phyloP scores from a whole-genome alignment of 805 yeast genomes.

The Candida xiaguanensis region DNA sequence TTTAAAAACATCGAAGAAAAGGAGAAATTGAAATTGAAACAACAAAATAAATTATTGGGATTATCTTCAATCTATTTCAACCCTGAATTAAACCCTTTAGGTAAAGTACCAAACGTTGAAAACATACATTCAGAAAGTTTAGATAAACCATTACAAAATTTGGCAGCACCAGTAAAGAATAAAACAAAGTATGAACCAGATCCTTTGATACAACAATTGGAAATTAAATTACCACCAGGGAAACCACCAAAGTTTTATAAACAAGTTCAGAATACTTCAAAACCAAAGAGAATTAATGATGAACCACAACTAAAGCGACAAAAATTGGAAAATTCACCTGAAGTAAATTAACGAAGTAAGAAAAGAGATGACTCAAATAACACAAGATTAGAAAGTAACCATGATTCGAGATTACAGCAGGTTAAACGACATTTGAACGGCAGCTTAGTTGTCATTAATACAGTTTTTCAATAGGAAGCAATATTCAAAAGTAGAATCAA shows the following conservation, averaged over 20 bases:
- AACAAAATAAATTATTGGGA: constrained; percentile 36
- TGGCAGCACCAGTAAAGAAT: constrained; percentile 28
- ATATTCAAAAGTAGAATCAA: too few species aligned
- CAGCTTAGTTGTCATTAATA: too few species aligned
- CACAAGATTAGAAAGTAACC: too few species aligned
- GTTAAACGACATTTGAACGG: too few species aligned
- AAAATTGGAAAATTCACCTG: neutral
- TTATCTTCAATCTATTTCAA: constrained; percentile 55
- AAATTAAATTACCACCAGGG: constrained; percentile 36
- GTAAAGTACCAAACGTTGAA: constrained; percentile 43
- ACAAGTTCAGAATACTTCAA: constrained; percentile 29
- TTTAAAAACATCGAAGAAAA: constrained; percentile 18
- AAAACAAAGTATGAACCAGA: constrained; percentile 22
- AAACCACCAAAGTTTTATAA: constrained; percentile 48
- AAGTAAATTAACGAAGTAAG: neutral
- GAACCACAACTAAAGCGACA: neutral
- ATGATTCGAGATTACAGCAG: too few species aligned
- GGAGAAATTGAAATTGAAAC: constrained; percentile 14
- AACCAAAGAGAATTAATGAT: constrained; percentile 3
- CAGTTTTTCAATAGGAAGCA: too few species aligned
- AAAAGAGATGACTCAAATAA: too few species aligned
- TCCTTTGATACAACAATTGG: constrained; percentile 22
- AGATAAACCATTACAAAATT: constrained; percentile 19
- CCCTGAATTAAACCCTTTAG: constrained; percentile 63
- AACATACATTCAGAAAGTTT: constrained; percentile 2